Conservation (phyloP, 75 land plant species). For the Selaginella moellendorffii region DNA sequence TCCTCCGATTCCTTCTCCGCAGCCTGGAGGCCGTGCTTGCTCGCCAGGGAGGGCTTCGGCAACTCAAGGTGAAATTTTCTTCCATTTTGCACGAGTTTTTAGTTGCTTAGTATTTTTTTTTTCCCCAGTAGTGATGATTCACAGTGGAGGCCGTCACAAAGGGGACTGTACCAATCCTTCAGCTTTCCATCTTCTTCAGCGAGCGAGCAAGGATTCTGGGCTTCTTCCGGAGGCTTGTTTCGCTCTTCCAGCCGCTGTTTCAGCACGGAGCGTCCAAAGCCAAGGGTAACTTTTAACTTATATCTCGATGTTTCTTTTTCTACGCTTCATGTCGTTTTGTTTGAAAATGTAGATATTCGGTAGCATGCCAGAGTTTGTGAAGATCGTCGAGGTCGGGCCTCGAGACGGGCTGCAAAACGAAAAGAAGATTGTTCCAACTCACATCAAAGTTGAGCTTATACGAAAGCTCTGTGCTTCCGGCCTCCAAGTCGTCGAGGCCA, state of each 20-base stretch:
- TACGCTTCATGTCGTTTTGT: not conserved
- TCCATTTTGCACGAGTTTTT: no score
- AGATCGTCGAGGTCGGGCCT: slow-evolving; percentile 95
- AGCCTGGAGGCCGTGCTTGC: no score
- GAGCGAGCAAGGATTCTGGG: slow-evolving; percentile 13
- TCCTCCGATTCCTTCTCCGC: no score
- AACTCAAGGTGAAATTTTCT: no score
- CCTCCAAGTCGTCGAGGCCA: slow-evolving; percentile 81
- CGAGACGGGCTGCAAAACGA: slow-evolving; percentile 97
- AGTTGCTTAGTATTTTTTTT: no score
- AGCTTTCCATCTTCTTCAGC: not conserved
- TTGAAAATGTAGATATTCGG: slow-evolving; percentile 49
- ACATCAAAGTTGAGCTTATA: slow-evolving; percentile 79
- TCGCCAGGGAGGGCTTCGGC: no score
- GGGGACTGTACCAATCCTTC: not conserved
- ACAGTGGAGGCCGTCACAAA: not conserved
- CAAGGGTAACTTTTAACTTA: slow-evolving; percentile 11
- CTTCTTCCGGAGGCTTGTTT: slow-evolving; percentile 10
- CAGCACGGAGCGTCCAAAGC: slow-evolving; percentile 7
- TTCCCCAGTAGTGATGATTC: not conserved
- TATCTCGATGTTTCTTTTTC: not conserved
- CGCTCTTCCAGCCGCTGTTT: slow-evolving; percentile 15
- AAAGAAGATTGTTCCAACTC: slow-evolving; percentile 62
- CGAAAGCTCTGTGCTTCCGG: slow-evolving; percentile 48
- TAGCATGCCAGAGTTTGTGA: slow-evolving; percentile 67